Evolutionary conservation across 192 early-diverging fungal species (phyloP), one percentile per base, ranked within the genome.

Genomic region (Linnemannia zychae): DNA sequence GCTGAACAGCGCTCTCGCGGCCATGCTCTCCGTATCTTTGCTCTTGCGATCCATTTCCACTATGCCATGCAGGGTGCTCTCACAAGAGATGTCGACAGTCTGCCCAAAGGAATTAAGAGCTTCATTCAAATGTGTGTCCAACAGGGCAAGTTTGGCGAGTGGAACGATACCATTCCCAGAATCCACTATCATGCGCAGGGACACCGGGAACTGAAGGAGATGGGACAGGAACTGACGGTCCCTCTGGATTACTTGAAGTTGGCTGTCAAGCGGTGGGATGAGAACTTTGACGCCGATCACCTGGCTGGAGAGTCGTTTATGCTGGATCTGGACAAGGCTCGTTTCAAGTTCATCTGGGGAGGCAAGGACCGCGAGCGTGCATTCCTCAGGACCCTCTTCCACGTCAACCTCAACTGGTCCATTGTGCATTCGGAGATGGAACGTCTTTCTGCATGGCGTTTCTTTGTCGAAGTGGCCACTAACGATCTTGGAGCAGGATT

Each of bases 371-470:
- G 48, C 33, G 83, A 85, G 46, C 83, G 60, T 22, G 28, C 37
- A 6, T 72, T 85, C 38, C 7, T 85, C 44, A 40, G 78, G 3
- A 69, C 83, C 3, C n/a, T 85, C 12, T 76, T 79, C 28, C 74
- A 85, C 53, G 83, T 85, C 36, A 85, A 85, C 50, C 63, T 79
- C 17, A 79, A 85, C 65, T 79, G 74, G 77, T 85, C 83, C 5
- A 75, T 75, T 12, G 83, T 85, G n/a, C 77, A 85, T 38, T 75
- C 83, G 33, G 77, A 85, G 65, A 75, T 85, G 73, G 47, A 72
- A 11, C 83, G 71, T 3, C 74, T 85, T 9, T 66, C 83, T 0
- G 77, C 83, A 28, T 85, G 83, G 83, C 77, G 83, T 28, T 85
- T 85, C 65, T 85, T 85, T 52, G 71, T 85, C n/a, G 77, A 85